A percentile compares a stretch with the other conserved stretches of the same genome.
These are phyloP conservation scores for Saccharata proteae DNA, from an alignment of 2,329 filamentous ascomycete species.

Conservation along the genomic window DNA sequence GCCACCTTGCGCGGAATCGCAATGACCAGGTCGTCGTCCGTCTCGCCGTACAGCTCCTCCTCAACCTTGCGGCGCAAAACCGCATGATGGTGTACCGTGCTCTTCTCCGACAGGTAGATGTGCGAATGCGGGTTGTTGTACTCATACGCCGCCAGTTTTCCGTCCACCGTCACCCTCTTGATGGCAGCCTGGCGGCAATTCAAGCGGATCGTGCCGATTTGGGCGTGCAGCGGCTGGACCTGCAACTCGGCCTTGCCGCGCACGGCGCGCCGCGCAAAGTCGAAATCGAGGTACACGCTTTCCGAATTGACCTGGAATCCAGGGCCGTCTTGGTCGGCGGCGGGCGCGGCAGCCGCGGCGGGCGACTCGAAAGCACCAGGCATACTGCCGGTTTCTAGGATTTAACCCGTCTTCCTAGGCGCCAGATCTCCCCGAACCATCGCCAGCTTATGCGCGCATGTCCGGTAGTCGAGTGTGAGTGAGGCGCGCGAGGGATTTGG, in stretches of 20 bases:
- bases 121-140: constrained; percentile 56
- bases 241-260: constrained; percentile 72
- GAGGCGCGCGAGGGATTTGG: no score
- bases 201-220: constrained; percentile 43
- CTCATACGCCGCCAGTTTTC: constrained; percentile 23
- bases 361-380: constrained; percentile 17
- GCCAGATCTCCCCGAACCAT: constrained; percentile 6
- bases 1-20: constrained; percentile 47
- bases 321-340: constrained; percentile 3
- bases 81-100: constrained; percentile 62
- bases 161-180: constrained; percentile 37
- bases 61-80: constrained; percentile 58
- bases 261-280: constrained; percentile 64
- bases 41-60: constrained; percentile 37
- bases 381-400: constrained; percentile 9
- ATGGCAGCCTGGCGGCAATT: constrained; percentile 52
- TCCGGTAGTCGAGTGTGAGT: no score
- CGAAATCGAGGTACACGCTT: constrained; percentile 78
- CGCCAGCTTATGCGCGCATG: constrained; percentile 8
- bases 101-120: constrained; percentile 48
- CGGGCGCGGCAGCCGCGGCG: constrained; percentile 14
- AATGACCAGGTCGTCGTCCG: constrained; percentile 47
- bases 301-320: constrained; percentile 60
- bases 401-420: constrained; percentile 7
- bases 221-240: constrained; percentile 51